phyloP scores from a whole-genome alignment of 106 monocot species.

The Dendrobium officinale region DNA sequence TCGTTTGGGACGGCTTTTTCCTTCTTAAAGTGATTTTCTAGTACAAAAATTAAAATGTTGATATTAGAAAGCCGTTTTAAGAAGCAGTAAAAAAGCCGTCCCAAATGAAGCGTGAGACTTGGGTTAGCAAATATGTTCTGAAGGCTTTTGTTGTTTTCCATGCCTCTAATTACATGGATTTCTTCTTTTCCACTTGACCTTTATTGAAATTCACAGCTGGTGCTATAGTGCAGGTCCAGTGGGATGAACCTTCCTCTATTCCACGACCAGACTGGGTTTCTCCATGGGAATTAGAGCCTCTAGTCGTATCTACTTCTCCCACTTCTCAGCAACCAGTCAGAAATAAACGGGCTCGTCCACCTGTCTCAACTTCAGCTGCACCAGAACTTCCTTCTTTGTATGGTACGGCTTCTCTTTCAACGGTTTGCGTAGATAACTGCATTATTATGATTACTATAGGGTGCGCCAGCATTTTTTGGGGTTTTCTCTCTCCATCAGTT shows the following conservation, averaged over 20 bases:
- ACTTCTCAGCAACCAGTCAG: constrained; percentile 27
- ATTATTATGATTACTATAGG: no score
- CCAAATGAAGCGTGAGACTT: no score
- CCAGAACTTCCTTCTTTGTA: constrained; percentile 23
- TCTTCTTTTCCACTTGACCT: not conserved
- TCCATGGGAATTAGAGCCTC: constrained; percentile 79
- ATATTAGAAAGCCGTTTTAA: no score
- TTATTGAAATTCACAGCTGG: not conserved
- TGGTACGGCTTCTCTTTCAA: constrained; percentile 24
- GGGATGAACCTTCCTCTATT: constrained; percentile 83
- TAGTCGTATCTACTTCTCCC: constrained; percentile 22
- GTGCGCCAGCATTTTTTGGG: no score
- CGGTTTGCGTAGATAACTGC: no score
- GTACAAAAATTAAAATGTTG: no score
- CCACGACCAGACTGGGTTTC: constrained; percentile 67
- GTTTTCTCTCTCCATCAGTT: no score
- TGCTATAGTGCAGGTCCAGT: constrained; percentile 56
- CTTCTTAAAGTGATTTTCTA: no score
- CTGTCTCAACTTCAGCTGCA: constrained; percentile 30
- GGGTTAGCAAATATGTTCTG: no score
- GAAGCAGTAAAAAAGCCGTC: no score
- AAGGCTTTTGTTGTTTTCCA: no score
- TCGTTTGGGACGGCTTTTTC: no score
- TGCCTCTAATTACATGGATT: not conserved
- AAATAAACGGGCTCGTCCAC: constrained; percentile 40